Evolutionary conservation across 106 monocot genomes (phyloP), one percentile per base, ranked within the genome.

Genomic region (Cymbidium sinense): DNA sequence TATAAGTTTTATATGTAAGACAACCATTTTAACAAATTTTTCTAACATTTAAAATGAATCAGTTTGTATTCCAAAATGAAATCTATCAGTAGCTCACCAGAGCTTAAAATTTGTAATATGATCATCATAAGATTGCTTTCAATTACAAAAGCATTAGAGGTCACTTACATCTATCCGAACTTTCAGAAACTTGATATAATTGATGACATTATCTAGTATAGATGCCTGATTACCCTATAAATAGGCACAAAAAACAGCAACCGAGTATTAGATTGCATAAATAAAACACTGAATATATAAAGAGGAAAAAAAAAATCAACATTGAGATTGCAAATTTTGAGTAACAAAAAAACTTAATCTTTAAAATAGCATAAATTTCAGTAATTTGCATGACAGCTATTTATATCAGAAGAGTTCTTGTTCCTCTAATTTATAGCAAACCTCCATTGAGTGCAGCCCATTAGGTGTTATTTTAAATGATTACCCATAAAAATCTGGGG

Each of bases 141-240:
- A 58, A 58, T n/a, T 67, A 67, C 28, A 18, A 0, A 33, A 33
- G 13, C 67, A 23, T 61, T 9, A 67, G 15, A 33, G 31, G 44
- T 70, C 19, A 35, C 74, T 52, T 83, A 83, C 88, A 80, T 81
- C 73, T 17, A 88, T 67, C 72, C 82, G 88, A 50, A 78, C 72
- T 78, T 88, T 88, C 85, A 88, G 34, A 79, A 81, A 83, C 77
- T 88, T 88, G 75, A 88, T 81, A 73, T 88, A 88, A 65, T 88
- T 83, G 20, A 85, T 85, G 23, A 78, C 78, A 79, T 88, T 80
- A 80, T 83, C 85, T 9, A 88, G 70, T 11, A 83, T 78, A 64
- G 83, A 77, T 70, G 47, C 78, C 58, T 70, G 69, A 64, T 50
- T 72, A 29, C 75, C 76, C 85, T 85, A 41, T 17, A 79, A 43